Conservation (phyloP, 257 asterid species). For the Solanum bulbocastanum region DNA sequence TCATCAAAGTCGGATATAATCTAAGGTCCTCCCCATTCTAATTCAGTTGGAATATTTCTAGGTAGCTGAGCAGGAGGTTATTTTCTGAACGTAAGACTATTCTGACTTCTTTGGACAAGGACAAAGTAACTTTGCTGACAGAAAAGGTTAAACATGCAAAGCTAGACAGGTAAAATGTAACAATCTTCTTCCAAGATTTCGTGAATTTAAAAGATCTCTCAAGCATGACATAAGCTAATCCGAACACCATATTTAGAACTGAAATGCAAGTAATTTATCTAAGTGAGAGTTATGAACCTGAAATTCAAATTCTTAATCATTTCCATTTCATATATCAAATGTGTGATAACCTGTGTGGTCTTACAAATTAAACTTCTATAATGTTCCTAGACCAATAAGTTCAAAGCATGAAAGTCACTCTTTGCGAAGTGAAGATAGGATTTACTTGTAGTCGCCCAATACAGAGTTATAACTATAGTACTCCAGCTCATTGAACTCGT, state of each 20-base stretch:
- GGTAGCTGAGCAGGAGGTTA: background rate
- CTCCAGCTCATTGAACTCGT: slow-evolving; percentile 95
- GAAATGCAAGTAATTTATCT: background rate
- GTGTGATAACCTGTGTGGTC: background rate
- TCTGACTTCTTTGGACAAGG: background rate
- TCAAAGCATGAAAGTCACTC: background rate
- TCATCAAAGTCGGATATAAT: background rate
- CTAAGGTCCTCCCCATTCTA: background rate
- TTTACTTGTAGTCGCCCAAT: slow-evolving; percentile 90
- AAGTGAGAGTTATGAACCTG: background rate
- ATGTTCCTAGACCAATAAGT: background rate
- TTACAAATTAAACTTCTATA: background rate
- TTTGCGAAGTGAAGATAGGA: background rate
- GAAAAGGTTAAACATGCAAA: background rate
- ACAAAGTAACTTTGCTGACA: background rate
- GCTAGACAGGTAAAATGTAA: background rate
- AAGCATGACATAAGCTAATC: background rate
- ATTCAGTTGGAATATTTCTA: background rate
- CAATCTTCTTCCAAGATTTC: background rate
- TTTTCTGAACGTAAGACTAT: background rate
- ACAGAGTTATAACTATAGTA: slow-evolving; percentile 80
- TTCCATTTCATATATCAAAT: background rate
- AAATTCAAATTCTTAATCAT: background rate
- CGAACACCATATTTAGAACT: background rate
- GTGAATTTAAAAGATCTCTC: background rate